A percentile compares a stretch with the other conserved stretches of the same genome.
Evolutionary conservation across 2,329 filamentous ascomycete species (phyloP).

Genomic region (Onygena corvina): DNA sequence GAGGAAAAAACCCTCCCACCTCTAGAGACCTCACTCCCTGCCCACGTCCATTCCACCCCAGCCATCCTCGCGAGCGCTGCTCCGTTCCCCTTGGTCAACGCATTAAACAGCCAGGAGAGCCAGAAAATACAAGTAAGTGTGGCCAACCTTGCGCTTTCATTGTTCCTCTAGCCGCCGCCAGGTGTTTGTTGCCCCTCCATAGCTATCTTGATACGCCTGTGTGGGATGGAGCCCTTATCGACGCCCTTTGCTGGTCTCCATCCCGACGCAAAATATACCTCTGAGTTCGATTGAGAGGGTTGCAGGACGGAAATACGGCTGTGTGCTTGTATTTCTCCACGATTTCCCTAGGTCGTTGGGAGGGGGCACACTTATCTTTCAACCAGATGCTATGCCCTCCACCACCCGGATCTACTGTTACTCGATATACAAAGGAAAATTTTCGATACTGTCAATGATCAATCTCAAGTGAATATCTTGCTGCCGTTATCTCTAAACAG

Average conservation of each 20-base stretch:
- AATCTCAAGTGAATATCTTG: too few species aligned
- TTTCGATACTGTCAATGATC: too few species aligned
- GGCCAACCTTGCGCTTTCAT: not conserved
- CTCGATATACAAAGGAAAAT: not conserved
- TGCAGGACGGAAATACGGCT: not conserved
- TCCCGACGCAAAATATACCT: not conserved
- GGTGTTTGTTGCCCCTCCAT: slow-evolving; percentile 4
- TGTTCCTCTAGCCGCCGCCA: not conserved
- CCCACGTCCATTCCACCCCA: not conserved
- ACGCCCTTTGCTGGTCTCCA: not conserved
- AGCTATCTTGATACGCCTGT: slow-evolving; percentile 1
- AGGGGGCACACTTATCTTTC: not conserved
- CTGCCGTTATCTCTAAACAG: too few species aligned
- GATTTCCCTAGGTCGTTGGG: not conserved
- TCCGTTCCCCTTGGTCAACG: not conserved
- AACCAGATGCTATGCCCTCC: not conserved
- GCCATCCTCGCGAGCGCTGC: not conserved
- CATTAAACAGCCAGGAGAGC: not conserved
- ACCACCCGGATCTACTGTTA: not conserved
- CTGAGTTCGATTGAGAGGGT: not conserved
- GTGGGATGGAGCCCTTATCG: not conserved
- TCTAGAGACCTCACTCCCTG: not conserved
- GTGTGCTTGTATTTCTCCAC: not conserved
- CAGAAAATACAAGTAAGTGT: not conserved
- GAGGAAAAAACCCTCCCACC: slow-evolving; percentile 3